Percentiles rank a stretch among this genome's conserved stretches.
Conservation (phyloP, 345 rosid species). For the Gossypium anomalum region DNA sequence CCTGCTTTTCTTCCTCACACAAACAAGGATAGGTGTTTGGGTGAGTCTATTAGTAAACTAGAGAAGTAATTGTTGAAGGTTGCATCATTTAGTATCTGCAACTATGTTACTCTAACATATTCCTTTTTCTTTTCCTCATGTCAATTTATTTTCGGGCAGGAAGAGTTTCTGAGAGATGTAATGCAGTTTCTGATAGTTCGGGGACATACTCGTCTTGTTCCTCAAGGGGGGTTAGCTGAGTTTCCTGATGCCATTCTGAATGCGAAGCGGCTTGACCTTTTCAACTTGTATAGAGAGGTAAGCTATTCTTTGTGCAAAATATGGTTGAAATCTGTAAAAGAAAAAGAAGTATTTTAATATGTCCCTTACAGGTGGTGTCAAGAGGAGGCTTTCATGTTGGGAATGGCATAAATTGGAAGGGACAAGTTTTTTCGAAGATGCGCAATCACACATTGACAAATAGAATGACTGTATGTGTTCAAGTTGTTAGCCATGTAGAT, state of each 20-base stretch:
- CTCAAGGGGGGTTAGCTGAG: conserved; percentile 88
- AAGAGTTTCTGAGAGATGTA: conserved; percentile 94
- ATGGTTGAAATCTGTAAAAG: conserved; percentile 9
- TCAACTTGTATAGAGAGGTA: conserved; percentile 97
- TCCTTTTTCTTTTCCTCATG: background rate
- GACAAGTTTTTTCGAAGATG: conserved; percentile 99
- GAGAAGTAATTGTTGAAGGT: background rate
- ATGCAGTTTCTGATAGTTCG: conserved; percentile 92
- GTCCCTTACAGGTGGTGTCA: conserved; percentile 76
- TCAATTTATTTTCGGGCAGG: conserved; percentile 42
- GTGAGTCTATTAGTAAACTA: background rate
- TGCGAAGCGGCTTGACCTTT: conserved; percentile 93
- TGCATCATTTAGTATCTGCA: background rate
- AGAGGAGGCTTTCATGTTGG: conserved; percentile 99
- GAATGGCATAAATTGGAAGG: conserved; percentile 99
- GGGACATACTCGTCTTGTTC: conserved; percentile 95
- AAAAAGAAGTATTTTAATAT: conserved; percentile 4
- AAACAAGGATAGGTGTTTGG: background rate
- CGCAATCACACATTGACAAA: conserved; percentile 94
- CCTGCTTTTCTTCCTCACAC: background rate
- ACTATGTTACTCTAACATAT: background rate
- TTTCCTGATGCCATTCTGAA: conserved; percentile 97
- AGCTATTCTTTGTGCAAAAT: conserved; percentile 9
- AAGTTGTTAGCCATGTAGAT: conserved; percentile 6
- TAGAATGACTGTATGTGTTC: conserved; percentile 82